phyloP scores from a whole-genome alignment of 768 basidiomycete species.

The Podaxis mareebaensis region DNA sequence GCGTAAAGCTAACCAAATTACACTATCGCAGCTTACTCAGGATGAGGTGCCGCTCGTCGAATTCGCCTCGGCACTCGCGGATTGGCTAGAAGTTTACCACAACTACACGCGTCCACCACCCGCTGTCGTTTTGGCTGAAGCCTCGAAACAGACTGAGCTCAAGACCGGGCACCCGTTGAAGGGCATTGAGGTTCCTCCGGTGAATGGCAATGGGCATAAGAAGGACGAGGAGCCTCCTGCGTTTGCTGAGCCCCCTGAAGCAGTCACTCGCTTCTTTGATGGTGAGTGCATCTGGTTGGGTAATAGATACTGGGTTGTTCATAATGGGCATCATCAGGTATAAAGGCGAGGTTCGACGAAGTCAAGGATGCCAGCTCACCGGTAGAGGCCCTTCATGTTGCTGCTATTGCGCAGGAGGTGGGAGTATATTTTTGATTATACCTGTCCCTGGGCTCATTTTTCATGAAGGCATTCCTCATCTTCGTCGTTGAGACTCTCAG shows the following conservation, averaged over 20 bases:
- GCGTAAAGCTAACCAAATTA: slow-evolving; percentile 15
- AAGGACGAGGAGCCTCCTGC: slow-evolving; percentile 73
- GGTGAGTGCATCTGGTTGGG: slow-evolving; percentile 33
- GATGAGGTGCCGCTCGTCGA: slow-evolving; percentile 62
- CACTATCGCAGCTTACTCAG: slow-evolving; percentile 47
- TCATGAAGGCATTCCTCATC: slow-evolving; percentile 67
- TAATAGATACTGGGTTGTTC: not conserved
- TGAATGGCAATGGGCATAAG: slow-evolving; percentile 52
- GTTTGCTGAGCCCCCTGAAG: slow-evolving; percentile 60
- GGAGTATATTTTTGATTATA: slow-evolving; percentile 1
- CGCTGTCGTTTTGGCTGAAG: slow-evolving; percentile 70
- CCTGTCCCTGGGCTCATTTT: not conserved
- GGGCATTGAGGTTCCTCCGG: slow-evolving; percentile 55
- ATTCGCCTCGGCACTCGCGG: slow-evolving; percentile 61
- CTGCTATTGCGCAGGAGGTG: slow-evolving; percentile 76
- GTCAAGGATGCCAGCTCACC: slow-evolving; percentile 43
- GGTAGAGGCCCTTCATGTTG: slow-evolving; percentile 68
- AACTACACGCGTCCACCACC: slow-evolving; percentile 72
- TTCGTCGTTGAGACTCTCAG: slow-evolving; percentile 69
- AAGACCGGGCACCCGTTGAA: slow-evolving; percentile 71
- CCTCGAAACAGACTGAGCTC: slow-evolving; percentile 67
- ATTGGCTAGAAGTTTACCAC: slow-evolving; percentile 81
- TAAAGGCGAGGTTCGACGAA: slow-evolving; percentile 52
- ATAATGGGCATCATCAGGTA: slow-evolving; percentile 37
- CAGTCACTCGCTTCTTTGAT: slow-evolving; percentile 62